Conservation (phyloP, 1,139 yeast genomes). For the Zygotorulaspora mrakii region DNA sequence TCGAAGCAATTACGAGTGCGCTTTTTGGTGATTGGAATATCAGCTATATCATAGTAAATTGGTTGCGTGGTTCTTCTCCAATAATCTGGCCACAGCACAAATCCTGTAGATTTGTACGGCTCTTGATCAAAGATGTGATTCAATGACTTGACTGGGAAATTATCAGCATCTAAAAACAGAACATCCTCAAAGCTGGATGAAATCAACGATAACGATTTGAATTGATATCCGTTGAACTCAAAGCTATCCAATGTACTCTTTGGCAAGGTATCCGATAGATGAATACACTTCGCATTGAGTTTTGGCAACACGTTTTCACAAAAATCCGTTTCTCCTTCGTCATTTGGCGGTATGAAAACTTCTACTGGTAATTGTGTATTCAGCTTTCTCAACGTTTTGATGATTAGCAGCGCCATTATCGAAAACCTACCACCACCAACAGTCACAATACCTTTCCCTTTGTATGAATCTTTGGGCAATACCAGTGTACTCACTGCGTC, state of each 20-base stretch:
- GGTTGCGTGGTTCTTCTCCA: slow-evolving; percentile 78
- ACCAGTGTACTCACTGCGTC: slow-evolving; percentile 45
- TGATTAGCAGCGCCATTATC: slow-evolving; percentile 64
- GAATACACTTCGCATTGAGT: slow-evolving; percentile 65
- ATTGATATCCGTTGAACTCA: slow-evolving; percentile 68
- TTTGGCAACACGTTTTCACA: slow-evolving; percentile 65
- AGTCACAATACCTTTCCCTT: slow-evolving; percentile 75
- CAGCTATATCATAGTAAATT: slow-evolving; percentile 61
- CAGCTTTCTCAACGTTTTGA: slow-evolving; percentile 57
- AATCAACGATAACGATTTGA: slow-evolving; percentile 70
- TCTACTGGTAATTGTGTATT: slow-evolving; percentile 73
- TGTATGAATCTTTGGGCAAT: slow-evolving; percentile 47
- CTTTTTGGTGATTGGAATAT: slow-evolving; percentile 42
- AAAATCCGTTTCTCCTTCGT: slow-evolving; percentile 63
- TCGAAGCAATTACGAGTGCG: slow-evolving; percentile 45
- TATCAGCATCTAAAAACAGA: slow-evolving; percentile 74
- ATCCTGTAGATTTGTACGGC: slow-evolving; percentile 53
- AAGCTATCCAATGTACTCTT: slow-evolving; percentile 43
- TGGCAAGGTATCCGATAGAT: slow-evolving; percentile 56
- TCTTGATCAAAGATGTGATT: slow-evolving; percentile 51
- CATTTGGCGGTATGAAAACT: slow-evolving; percentile 62
- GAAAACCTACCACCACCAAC: slow-evolving; percentile 81
- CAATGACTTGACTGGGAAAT: slow-evolving; percentile 58
- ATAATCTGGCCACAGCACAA: slow-evolving; percentile 79
- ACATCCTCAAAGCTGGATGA: slow-evolving; percentile 75